Evolutionary conservation across 495 filamentous ascomycete species (phyloP), one percentile per base, ranked within the genome.

Genomic region (Daldinia caldariorum): DNA sequence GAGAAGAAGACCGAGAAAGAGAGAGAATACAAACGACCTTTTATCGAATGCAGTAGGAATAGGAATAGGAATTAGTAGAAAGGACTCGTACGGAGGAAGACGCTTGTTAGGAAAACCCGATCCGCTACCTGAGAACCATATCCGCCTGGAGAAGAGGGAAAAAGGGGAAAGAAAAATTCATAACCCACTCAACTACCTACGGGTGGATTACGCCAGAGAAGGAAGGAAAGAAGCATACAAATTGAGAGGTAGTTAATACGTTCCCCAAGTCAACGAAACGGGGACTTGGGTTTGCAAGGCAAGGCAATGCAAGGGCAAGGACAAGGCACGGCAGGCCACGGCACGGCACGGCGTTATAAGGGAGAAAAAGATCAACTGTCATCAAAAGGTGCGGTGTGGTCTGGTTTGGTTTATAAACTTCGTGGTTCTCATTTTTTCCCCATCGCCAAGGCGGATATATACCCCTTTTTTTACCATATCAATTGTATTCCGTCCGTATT

Each of bases 301-400:
- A 76, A 39, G 63, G 55, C 55, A 55, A 59, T 66, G 20, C 5
- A 26, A 45, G 63, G 45, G 70, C 26, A 1, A 1, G 26, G 26
- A 3, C 26, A 26, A 26, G 26, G 26, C 26, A 26, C 26, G 26
- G 31, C 26, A 26, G 3, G 26, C 1, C 26, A 26, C 26, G 26
- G 31, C 72, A 55, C 56, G 58, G 70, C 71, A 76, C 32, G 63
- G 63, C 55, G 63, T 66, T 66, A 32, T 10, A 29, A 47, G 63
- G 45, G 70, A 72, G 26, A 26, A 26, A 26, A 26, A 61, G 62
- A 69, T 66, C 62, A n/a, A 13, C 35, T 43, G 3, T 26, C 26
- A 26, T 26, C 26, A 26, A 26, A 51, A 29, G 62, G 62, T 35
- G 31, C 50, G 35, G 13, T 47, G 22, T 57, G 53, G 53, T 35